Evolutionary conservation across 495 filamentous ascomycete species (phyloP), one percentile per base, ranked within the genome.

Genomic region (Xylaria cubensis): DNA sequence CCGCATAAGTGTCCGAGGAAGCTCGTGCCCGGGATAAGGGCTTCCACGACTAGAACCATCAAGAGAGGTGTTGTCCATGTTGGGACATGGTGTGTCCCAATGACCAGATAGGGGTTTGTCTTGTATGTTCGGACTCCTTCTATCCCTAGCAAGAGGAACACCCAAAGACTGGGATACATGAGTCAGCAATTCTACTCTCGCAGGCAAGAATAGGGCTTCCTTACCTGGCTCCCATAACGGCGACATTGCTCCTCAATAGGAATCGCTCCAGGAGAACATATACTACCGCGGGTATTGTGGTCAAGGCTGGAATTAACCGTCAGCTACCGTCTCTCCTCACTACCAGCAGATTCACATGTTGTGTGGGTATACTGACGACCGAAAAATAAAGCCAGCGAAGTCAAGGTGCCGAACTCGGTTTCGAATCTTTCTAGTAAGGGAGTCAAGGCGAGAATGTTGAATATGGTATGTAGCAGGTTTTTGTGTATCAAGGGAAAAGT

Each of bases 391-490:
- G 92, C 88, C 61, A 95, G 75, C 24, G 94, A 89, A 34, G 92
- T 91, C 74, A 98, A 83, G n/a, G 95, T 97, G 34, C 96, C 96
- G 83, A 96, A 87, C 77, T 97, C 95, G n/a, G 89, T 85, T 82
- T 99, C 96, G 79, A 98, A 99, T 59, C 94, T 87, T 80, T 97
- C 95, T 73, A 98, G 78, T 59, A 99, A 83, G 19, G 96, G 96
- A 13, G 90, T 90, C 71, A 98, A 81, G 4, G 94, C 91, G 59
- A 97, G 21, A 53, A 92, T 77, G 81, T 98, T 97, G 75, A 98
- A 79, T 39, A 95, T 73, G 59, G 90, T 83, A 79, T 98, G 96
- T 71, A 97, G 84, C 81, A 95, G 87, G 72, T 90, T 90, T 41
- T 86, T 76, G 80, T 99, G 96, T 68, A 98, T 91, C 65, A 99